Base-by-base conservation (phyloP, 179 eudicot species). In the Vitellaria paradoxa region DNA sequence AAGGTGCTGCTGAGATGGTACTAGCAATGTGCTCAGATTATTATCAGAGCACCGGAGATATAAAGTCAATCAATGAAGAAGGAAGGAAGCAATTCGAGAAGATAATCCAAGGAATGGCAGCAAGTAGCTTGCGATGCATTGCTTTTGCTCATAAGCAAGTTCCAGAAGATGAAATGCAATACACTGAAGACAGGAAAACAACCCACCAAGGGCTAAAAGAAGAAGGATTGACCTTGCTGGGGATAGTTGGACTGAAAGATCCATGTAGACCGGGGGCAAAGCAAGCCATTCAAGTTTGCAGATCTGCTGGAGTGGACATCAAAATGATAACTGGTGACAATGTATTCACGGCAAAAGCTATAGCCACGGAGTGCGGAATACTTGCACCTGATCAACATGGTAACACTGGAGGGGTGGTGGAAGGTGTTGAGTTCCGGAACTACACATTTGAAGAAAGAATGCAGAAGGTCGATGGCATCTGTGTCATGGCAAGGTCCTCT, bases 181-280 rank as follows among this genome's bases (percentile, higher is more conserved):
- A 50, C 55, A 50, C 12, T 50, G 55, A 12, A 50, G 20, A 37
- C 26, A 18, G 17, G 13, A 6, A 30, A 9, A 30, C 37, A 30
- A 15, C 4, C 12, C 7, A 65, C 18, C 18, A 26, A 37, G 26
- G 9, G 20, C 78, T 86, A 20, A 68, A 67, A 65, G 86, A 86
- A 79, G 73, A 77, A 21, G 78, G 70, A 24, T 60, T 84, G 49
- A 82, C 84, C 9, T 74, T 86, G 52, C 74, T 84, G 40, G 87
- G 86, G 61, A 80, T 86, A 9, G 81, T 86, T 9, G 89, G 89
- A 57, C 68, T 86, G 40, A 84, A 86, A 77, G 87, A 86, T 75
- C 87, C 89, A n/a, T 84, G 87, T 56, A 76, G 87, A 21, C 89
- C 86, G 0, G 87, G 81, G 63, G 89, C 80, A 17, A 80, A 74